Evolutionary conservation across 192 early-diverging fungal genomes (phyloP).

Genomic region (Spinellus fusiger): DNA sequence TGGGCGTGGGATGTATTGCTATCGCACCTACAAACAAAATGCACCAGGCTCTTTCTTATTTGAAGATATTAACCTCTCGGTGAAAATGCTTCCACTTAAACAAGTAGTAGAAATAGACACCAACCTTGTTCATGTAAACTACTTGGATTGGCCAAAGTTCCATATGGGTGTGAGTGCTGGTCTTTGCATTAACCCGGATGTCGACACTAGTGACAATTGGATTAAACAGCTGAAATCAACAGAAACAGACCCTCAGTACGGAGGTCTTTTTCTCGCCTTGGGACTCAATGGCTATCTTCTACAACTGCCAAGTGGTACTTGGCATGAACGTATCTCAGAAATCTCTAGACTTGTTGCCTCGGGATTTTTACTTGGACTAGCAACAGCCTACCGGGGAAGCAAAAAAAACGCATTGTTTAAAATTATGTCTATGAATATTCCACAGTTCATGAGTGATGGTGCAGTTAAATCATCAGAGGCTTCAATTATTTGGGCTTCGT

Average conservation of each 20-base stretch:
- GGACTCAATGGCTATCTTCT: slow-evolving; percentile 75
- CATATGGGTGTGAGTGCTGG: slow-evolving; percentile 83
- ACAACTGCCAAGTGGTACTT: slow-evolving; percentile 45
- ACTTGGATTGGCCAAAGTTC: slow-evolving; percentile 77
- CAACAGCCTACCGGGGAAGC: slow-evolving; percentile 63
- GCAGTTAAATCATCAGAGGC: slow-evolving; percentile 44
- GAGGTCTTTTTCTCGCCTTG: slow-evolving; percentile 74
- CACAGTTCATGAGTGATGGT: slow-evolving; percentile 34
- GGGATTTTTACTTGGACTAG: slow-evolving; percentile 72
- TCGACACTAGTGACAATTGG: slow-evolving; percentile 67
- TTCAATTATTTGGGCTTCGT: slow-evolving; percentile 48
- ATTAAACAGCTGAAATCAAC: slow-evolving; percentile 66
- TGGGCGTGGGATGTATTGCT: slow-evolving; percentile 66
- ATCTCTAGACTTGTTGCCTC: slow-evolving; percentile 64
- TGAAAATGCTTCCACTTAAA: slow-evolving; percentile 60
- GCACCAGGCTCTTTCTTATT: slow-evolving; percentile 55
- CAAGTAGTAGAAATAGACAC: slow-evolving; percentile 49
- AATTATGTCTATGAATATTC: slow-evolving; percentile 72
- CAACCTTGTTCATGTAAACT: slow-evolving; percentile 28
- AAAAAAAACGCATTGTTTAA: slow-evolving; percentile 57
- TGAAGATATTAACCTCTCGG: slow-evolving; percentile 46
- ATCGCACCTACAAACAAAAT: slow-evolving; percentile 47
- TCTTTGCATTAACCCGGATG: slow-evolving; percentile 55
- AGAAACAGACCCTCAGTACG: slow-evolving; percentile 55
- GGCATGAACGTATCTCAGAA: slow-evolving; percentile 58